phyloP scores from a whole-genome alignment of 2,329 filamentous ascomycete genomes.

The Clarireedia hainanense region DNA sequence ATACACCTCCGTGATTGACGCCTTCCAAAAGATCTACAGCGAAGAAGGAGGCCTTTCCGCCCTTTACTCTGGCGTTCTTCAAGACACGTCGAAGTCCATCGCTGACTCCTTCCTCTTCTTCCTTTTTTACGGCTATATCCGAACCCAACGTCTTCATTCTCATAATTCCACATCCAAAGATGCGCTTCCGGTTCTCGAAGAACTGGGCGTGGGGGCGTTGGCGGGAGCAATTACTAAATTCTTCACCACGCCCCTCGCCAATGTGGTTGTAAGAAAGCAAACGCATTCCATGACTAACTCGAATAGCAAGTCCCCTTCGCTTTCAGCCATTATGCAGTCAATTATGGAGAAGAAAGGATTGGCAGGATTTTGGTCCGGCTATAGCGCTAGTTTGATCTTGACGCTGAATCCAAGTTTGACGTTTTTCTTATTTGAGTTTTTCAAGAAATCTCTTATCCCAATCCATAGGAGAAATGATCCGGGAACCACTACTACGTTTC shows the following conservation, averaged over 20 bases:
- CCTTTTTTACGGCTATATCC: constrained; percentile 60
- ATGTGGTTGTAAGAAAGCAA: constrained; percentile 76
- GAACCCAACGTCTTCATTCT: constrained; percentile 32
- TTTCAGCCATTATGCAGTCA: constrained; percentile 50
- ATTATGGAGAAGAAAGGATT: constrained; percentile 65
- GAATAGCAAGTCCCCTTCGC: constrained; percentile 23
- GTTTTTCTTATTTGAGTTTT: constrained; percentile 69
- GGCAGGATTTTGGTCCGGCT: constrained; percentile 78
- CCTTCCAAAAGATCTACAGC: constrained; percentile 60
- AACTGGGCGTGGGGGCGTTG: constrained; percentile 64
- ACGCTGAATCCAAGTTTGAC: constrained; percentile 83
- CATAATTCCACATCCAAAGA: constrained; percentile 29
- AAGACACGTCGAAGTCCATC: constrained; percentile 59
- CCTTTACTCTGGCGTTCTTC: constrained; percentile 59
- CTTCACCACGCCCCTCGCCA: constrained; percentile 73
- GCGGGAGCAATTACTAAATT: constrained; percentile 69
- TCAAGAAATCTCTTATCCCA: constrained; percentile 54
- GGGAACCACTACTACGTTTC: constrained; percentile 47
- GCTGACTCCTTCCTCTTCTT: constrained; percentile 82
- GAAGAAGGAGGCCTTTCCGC: constrained; percentile 60
- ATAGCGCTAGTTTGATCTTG: constrained; percentile 70
- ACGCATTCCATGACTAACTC: constrained; percentile 48
- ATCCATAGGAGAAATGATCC: constrained; percentile 44
- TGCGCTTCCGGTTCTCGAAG: constrained; percentile 55
- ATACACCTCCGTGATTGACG: constrained; percentile 62